Base-by-base conservation (phyloP, 148 eudicot genomes). In the Nyssa sinensis region DNA sequence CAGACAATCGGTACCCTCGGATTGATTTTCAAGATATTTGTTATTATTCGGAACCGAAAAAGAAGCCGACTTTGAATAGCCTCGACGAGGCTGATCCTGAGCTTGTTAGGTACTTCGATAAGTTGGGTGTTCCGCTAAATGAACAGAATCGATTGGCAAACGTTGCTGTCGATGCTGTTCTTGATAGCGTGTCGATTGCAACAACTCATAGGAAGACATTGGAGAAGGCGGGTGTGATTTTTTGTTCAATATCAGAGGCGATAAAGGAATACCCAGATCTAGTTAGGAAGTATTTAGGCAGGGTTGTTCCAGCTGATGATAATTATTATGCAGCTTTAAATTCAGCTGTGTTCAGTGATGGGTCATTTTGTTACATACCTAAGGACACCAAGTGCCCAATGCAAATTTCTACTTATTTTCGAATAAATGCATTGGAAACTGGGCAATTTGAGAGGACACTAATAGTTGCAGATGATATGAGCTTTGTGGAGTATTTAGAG, bases 41-140 rank as follows among this genome's bases (percentile, higher is more conserved):
- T 73, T 94, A 83, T 84, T 92, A 91, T 60, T 94, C 98, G 0
- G 98, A 89, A 23, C 97, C 98, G 8, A 92, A 86, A 69, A 83
- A 88, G 85, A 92, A 94, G 61, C 98, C 97, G 0, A 78, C 90
- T 77, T 80, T 92, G 79, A 88, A 90, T 71, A 92, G 90, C 78
- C 84, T 94, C 28, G 98, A 94, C 58, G 96, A 94, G 76, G 98
- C 93, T 69, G 97, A 94, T 69, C 98, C 98, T 44, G 98, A 94
- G 76, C 84, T 94, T 53, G 65, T 90, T 17, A 90, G 30, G 89
- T 92, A 92, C 58, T 94, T 92, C 74, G 97, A 90, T 51, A 90
- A 80, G 58, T 73, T 95, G 72, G 94, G 93, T 76, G 49, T 95
- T 24, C 96, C 96, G 1, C 74, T 95, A 49, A 90, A 71, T 58